phyloP scores from a whole-genome alignment of 495 filamentous ascomycete species.

The Ramalina peruviana region DNA sequence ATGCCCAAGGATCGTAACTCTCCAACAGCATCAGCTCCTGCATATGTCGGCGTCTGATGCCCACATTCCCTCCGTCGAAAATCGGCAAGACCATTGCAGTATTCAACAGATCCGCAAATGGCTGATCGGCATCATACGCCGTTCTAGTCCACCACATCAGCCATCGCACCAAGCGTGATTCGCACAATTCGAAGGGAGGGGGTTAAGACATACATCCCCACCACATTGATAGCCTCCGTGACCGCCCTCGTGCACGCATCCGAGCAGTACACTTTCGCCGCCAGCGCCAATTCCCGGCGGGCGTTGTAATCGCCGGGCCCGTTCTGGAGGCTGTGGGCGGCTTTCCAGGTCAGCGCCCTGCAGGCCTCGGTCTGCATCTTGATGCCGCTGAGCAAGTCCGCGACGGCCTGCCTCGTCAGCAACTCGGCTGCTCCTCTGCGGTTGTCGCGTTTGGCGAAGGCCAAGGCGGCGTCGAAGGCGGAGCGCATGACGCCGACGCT shows the following conservation, averaged over 20 bases:
- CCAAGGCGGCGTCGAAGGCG: slow-evolving; percentile 36
- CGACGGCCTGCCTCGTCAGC: slow-evolving; percentile 33
- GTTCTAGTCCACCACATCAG: slow-evolving; percentile 18
- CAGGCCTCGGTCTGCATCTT: slow-evolving; percentile 40
- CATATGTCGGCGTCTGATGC: slow-evolving; percentile 35
- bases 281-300: slow-evolving; percentile 29
- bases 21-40: slow-evolving; percentile 32
- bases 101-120: slow-evolving; percentile 34
- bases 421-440: slow-evolving; percentile 29
- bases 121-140: slow-evolving; percentile 27
- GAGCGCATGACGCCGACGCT: slow-evolving; percentile 37
- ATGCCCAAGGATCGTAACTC: slow-evolving; percentile 31
- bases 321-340: slow-evolving; percentile 26
- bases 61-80: slow-evolving; percentile 44
- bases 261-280: slow-evolving; percentile 39
- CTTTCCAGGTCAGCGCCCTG: slow-evolving; percentile 39
- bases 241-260: slow-evolving; percentile 33
- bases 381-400: slow-evolving; percentile 35
- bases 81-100: slow-evolving; percentile 36
- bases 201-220: slow-evolving; percentile 12
- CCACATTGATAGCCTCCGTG: slow-evolving; percentile 30
- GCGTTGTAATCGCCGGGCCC: slow-evolving; percentile 26
- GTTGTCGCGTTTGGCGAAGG: slow-evolving; percentile 31
- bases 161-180: background rate
- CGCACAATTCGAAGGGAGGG: too few relatives aligned